Evolutionary conservation across 805 yeast species (phyloP).

Genomic region (Millerago galiae): DNA sequence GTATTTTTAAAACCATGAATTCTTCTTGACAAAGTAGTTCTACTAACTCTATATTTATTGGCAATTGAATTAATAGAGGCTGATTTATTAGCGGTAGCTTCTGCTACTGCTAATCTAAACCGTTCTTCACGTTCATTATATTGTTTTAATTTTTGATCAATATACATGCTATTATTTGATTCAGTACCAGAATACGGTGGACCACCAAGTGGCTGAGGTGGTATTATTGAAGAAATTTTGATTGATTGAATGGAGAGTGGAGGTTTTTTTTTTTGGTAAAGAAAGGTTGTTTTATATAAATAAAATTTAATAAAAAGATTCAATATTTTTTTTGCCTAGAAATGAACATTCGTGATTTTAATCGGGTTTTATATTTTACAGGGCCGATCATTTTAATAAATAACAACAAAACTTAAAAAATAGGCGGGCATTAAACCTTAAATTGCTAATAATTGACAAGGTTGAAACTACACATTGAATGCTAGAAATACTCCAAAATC

Average conservation of each 20-base stretch:
- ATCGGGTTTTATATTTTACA: background rate
- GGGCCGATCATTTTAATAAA: background rate
- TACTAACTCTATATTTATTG: slow-evolving; percentile 21
- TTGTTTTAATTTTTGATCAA: slow-evolving; percentile 24
- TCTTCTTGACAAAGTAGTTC: slow-evolving; percentile 24
- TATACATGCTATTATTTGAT: slow-evolving; percentile 12
- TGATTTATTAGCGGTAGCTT: slow-evolving; percentile 21
- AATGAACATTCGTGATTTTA: background rate
- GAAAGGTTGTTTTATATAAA: background rate
- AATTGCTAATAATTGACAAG: too few species aligned
- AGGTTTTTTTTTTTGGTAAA: background rate
- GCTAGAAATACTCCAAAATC: too few species aligned
- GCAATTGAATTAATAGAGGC: slow-evolving; percentile 26
- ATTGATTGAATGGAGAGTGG: background rate
- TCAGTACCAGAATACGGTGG: background rate
- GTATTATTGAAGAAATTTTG: slow-evolving; percentile 1
- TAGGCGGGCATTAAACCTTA: too few species aligned
- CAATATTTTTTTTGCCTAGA: background rate
- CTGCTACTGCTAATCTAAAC: slow-evolving; percentile 23
- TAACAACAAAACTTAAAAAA: too few species aligned
- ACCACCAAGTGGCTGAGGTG: slow-evolving; percentile 2
- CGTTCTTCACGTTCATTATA: slow-evolving; percentile 25
- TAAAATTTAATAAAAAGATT: background rate
- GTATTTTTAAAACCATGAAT: slow-evolving; percentile 26
- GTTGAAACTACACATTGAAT: too few species aligned